Base-by-base conservation (phyloP, 2,329 filamentous ascomycete species). In the Cladosporium colombiae region DNA sequence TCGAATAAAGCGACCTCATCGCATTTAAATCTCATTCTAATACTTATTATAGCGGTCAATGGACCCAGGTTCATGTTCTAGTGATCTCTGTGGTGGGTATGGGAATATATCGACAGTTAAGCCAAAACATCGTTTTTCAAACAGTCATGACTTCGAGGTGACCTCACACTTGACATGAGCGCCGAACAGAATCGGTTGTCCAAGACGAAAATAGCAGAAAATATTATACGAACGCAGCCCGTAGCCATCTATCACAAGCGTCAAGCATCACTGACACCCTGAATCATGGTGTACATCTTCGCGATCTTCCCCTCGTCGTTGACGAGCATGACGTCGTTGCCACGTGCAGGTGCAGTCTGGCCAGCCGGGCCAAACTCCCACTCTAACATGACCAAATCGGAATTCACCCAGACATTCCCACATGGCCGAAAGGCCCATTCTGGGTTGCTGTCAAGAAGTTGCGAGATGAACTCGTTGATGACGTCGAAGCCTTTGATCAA, bases 261-360 rank as follows among this genome's bases (percentile, higher is more conserved):
- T 1, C 13, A 7, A 35, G 23, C 31, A 58, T 58, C 33, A 35
- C 55, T 40, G 10, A 58, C 5, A 5, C 55, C 55, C 4, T 40
- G 13, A 18, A 58, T 58, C 29, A 58, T 58, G 11, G 55, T 58
- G 33, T 58, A 58, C 55, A 58, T 58, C n/a, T 35, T 58, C 3
- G 40, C 55, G n/a, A 58, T 58, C 33, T 37, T 35, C 10, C 55
- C 33, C 8, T 33, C 33, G 3, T 8, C 21, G 7, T 58, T 37
- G n/a, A 58, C 13, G 3, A 58, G 25, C 33, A 58, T 58, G 55
- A 58, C 35, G 27, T 58, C 55, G 55, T 40, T 58, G 11, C 55
- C 55, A 18, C 33, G 33, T 8, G 40, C 55, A 40, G 33, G 29
- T 23, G 55, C 29, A 58, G 55, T n/a, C 21, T 58, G 18, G 8